These are phyloP conservation scores for Dothideomycetidae sp. DNA, from an alignment of 2,329 filamentous ascomycete genomes.

Conservation along the genomic window DNA sequence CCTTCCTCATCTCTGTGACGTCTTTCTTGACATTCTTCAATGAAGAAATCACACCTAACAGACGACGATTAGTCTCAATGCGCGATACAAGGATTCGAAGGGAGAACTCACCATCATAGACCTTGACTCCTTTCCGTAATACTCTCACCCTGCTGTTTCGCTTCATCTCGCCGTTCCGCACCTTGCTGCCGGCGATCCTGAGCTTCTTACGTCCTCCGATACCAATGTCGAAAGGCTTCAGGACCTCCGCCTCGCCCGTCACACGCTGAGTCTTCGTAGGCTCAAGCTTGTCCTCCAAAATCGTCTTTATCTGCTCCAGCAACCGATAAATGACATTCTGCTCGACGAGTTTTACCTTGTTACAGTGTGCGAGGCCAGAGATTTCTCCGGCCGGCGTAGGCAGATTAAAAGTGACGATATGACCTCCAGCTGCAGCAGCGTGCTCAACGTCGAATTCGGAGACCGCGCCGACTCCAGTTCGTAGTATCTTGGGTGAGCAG, in stretches of 20 bases:
- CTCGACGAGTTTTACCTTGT: slow-evolving; percentile 64
- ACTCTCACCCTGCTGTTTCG: slow-evolving; percentile 55
- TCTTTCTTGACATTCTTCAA: slow-evolving; percentile 92
- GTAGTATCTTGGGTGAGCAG: slow-evolving; percentile 61
- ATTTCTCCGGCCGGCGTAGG: slow-evolving; percentile 49
- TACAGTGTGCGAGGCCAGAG: slow-evolving; percentile 51
- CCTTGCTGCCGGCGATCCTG: slow-evolving; percentile 74
- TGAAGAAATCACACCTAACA: slow-evolving; percentile 59
- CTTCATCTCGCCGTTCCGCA: slow-evolving; percentile 64
- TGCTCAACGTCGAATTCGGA: slow-evolving; percentile 81
- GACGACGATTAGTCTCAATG: no score
- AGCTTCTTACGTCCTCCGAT: slow-evolving; percentile 54
- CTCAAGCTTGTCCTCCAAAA: slow-evolving; percentile 55
- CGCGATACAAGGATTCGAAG: neutral
- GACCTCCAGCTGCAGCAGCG: slow-evolving; percentile 59
- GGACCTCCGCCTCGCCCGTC: slow-evolving; percentile 74
- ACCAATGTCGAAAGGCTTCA: slow-evolving; percentile 72
- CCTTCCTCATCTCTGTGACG: slow-evolving; percentile 76
- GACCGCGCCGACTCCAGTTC: slow-evolving; percentile 62
- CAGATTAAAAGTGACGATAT: slow-evolving; percentile 79
- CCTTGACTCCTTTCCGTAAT: slow-evolving; percentile 48
- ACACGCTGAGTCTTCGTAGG: slow-evolving; percentile 55
- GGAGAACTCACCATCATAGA: slow-evolving; percentile 63
- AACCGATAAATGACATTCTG: slow-evolving; percentile 78
- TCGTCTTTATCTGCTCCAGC: slow-evolving; percentile 54